Percentiles rank a stretch among this genome's conserved stretches.
These are phyloP conservation scores for Avena eriantha DNA, from an alignment of 176 grass and related monocot species.

Conservation along the genomic window DNA sequence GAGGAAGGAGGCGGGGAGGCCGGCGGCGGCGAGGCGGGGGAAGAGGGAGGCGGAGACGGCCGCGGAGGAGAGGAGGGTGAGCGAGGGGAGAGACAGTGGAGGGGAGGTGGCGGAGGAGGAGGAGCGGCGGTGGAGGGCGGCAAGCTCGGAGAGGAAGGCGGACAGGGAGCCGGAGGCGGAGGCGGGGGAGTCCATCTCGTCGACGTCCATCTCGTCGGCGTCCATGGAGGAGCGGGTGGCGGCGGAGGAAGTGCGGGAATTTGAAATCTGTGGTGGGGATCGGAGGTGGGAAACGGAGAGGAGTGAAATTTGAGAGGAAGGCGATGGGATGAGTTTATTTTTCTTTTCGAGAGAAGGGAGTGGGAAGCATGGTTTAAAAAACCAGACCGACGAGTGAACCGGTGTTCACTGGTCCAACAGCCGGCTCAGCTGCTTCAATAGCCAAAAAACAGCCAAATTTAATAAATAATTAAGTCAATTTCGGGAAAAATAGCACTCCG, in stretches of 20 bases:
- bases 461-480: too few species aligned
- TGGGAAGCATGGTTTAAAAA: too few species aligned
- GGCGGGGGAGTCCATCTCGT: conserved; percentile 38
- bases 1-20: conserved; percentile 50
- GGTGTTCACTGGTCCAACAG: too few species aligned
- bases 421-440: too few species aligned
- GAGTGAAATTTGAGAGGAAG: background rate
- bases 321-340: background rate
- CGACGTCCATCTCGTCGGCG: conserved; percentile 38
- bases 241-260: conserved; percentile 11
- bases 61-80: conserved; percentile 46
- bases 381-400: too few species aligned
- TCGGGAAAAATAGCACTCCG: too few species aligned
- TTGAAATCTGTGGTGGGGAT: conserved; percentile 42
- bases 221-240: conserved; percentile 38
- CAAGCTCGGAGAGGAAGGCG: conserved; percentile 61
- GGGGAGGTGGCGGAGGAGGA: conserved; percentile 22
- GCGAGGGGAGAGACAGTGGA: conserved; percentile 45
- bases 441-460: too few species aligned
- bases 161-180: conserved; percentile 43
- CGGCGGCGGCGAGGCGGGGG: conserved; percentile 45
- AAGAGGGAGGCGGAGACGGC: conserved; percentile 33
- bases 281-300: background rate
- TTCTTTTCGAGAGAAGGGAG: too few species aligned
- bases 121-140: conserved; percentile 49